A percentile compares a stretch with the other conserved stretches of the same genome.
These are phyloP conservation scores for Coemansia sp. DNA, from an alignment of 192 early-diverging fungal species.

Conservation along the genomic window DNA sequence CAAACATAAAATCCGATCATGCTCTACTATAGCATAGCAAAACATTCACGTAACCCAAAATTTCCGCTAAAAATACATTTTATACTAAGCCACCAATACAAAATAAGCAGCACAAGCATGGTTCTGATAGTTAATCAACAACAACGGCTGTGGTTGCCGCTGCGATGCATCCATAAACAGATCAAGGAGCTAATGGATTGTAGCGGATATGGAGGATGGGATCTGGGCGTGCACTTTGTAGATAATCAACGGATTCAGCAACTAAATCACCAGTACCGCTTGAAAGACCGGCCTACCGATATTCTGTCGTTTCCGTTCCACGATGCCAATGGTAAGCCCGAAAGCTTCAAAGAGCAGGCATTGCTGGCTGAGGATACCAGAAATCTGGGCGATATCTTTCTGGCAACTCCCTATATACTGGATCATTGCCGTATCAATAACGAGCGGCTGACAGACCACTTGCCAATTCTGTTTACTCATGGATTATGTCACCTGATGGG, in stretches of 20 bases:
- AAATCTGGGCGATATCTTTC: slow-evolving; percentile 64
- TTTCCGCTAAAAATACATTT: no score
- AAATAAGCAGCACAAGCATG: slow-evolving; percentile 7
- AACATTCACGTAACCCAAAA: no score
- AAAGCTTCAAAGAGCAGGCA: slow-evolving; percentile 21
- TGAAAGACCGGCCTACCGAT: slow-evolving; percentile 57
- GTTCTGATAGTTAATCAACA: slow-evolving; percentile 46
- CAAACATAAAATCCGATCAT: no score
- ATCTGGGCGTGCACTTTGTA: slow-evolving; percentile 60
- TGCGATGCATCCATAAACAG: slow-evolving; percentile 29
- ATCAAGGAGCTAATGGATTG: slow-evolving; percentile 50
- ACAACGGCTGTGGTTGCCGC: slow-evolving; percentile 38
- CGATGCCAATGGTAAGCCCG: slow-evolving; percentile 22
- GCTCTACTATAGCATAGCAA: no score
- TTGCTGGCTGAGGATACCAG: slow-evolving; percentile 41
- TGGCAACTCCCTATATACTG: slow-evolving; percentile 58
- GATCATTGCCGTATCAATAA: slow-evolving; percentile 52
- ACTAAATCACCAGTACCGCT: slow-evolving; percentile 57
- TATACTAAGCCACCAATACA: no score
- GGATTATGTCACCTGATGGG: slow-evolving; percentile 69
- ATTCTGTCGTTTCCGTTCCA: slow-evolving; percentile 69
- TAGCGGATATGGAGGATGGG: slow-evolving; percentile 58
- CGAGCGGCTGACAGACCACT: slow-evolving; percentile 46
- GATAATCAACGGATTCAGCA: slow-evolving; percentile 49
- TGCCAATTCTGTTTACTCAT: slow-evolving; percentile 61